Percentiles rank a stretch among this genome's conserved stretches.
Conservation (phyloP, 768 basidiomycete species). For the Calocera viscosa region DNA sequence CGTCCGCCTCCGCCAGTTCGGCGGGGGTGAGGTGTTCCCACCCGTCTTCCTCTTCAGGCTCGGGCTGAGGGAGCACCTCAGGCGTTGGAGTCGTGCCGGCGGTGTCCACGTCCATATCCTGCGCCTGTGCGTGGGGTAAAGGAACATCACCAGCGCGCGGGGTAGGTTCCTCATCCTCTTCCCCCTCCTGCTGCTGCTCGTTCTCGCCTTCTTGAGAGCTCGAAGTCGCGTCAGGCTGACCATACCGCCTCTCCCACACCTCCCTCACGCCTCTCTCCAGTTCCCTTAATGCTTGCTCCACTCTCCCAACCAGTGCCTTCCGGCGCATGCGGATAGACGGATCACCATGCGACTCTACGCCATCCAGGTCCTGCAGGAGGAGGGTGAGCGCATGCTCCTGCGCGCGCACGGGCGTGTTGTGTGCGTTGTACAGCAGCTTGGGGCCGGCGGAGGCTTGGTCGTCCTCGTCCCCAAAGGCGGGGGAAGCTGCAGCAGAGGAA, state of each 20-base stretch:
- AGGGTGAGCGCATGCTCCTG: constrained; percentile 53
- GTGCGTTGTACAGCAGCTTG: constrained; percentile 48
- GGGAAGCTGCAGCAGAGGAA: not conserved
- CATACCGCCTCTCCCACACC: constrained; percentile 33
- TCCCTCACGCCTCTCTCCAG: constrained; percentile 32
- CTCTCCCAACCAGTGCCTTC: constrained; percentile 39
- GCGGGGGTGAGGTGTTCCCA: not conserved
- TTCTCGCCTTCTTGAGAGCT: not conserved
- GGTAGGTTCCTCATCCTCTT: not conserved
- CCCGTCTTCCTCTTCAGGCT: not conserved
- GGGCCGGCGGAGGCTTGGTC: constrained; percentile 14
- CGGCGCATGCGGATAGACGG: constrained; percentile 39
- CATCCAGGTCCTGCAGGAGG: constrained; percentile 54
- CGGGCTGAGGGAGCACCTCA: not conserved
- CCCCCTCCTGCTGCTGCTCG: not conserved
- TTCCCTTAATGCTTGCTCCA: constrained; percentile 48
- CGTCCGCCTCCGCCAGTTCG: not conserved
- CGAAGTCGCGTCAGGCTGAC: constrained; percentile 13
- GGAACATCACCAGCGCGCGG: not conserved
- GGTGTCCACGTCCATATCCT: not conserved
- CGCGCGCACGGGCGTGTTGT: constrained; percentile 47
- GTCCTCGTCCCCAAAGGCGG: not conserved
- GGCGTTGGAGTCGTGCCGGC: not conserved
- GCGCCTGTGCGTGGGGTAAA: not conserved
- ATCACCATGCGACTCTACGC: constrained; percentile 54